A percentile compares a stretch with the other conserved stretches of the same genome.
Conservation (phyloP, 257 asterid species). For the Jacaranda mimosifolia region DNA sequence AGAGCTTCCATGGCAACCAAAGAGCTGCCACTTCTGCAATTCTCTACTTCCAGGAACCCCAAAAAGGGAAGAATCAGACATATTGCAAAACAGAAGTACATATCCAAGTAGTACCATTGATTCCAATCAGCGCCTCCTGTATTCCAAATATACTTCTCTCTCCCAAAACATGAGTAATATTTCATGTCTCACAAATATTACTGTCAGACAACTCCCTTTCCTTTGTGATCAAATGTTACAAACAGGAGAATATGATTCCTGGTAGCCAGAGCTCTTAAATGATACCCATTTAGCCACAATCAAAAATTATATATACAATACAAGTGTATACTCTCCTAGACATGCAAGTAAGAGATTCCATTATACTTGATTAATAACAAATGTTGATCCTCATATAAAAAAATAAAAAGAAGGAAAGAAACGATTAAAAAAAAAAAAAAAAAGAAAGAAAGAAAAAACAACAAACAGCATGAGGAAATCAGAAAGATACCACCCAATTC, state of each 20-base stretch:
- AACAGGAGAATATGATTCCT: not conserved
- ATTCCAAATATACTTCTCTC: not conserved
- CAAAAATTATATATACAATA: not conserved
- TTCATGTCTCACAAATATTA: not conserved
- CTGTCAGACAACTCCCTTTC: not conserved
- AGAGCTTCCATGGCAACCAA: not conserved
- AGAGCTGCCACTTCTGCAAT: not conserved
- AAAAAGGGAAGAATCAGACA: constrained; percentile 2
- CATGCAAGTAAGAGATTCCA: constrained; percentile 2
- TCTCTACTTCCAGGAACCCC: not conserved
- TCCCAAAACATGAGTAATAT: not conserved
- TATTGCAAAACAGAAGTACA: not conserved
- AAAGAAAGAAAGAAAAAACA: not conserved
- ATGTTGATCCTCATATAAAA: not conserved
- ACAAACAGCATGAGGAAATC: not conserved
- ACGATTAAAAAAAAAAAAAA: not conserved
- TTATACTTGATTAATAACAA: not conserved
- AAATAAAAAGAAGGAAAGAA: not conserved
- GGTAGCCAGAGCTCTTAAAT: not conserved
- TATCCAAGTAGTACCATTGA: constrained; percentile 15
- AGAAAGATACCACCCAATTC: not conserved
- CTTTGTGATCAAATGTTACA: constrained; percentile 1
- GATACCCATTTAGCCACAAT: not conserved
- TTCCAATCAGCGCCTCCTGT: not conserved
- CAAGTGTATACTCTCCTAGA: not conserved